These are phyloP conservation scores for Berberis thunbergii DNA, from an alignment of 164 flowering plant species.

Conservation along the genomic window DNA sequence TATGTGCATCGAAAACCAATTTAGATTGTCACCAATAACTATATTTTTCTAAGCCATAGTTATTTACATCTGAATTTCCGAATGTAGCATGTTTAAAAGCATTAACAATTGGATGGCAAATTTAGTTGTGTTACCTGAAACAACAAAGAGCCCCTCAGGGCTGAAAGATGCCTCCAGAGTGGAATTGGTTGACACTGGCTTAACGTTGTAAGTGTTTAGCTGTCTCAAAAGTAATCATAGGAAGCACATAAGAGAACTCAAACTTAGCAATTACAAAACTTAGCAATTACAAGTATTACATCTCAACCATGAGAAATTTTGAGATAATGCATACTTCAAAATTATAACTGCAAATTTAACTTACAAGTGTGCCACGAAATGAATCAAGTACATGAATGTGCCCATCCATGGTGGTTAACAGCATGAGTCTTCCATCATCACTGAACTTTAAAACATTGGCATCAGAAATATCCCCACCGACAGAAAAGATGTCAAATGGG, in stretches of 20 bases:
- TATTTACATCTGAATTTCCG: too few species aligned
- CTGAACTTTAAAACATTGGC: conserved; percentile 91
- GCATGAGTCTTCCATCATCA: conserved; percentile 91
- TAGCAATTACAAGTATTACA: not conserved
- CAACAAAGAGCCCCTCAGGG: conserved; percentile 91
- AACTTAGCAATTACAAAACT: not conserved
- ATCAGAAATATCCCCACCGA: conserved; percentile 88
- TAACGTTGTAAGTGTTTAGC: conserved; percentile 76
- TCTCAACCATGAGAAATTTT: too few species aligned
- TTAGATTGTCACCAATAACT: too few species aligned
- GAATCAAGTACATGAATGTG: conserved; percentile 91
- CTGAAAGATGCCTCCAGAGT: conserved; percentile 98
- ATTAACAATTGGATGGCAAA: too few species aligned
- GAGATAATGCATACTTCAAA: not conserved
- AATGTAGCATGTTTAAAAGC: too few species aligned
- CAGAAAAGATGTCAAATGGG: conserved; percentile 88
- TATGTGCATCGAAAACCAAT: too few species aligned
- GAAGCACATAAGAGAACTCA: conserved; percentile 1
- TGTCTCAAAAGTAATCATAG: conserved; percentile 14
- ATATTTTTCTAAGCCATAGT: too few species aligned
- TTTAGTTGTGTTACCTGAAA: conserved; percentile 53
- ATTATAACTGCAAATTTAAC: conserved; percentile 14
- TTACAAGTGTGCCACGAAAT: conserved; percentile 84
- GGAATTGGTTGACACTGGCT: conserved; percentile 64
- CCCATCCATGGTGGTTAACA: conserved; percentile 78